phyloP scores from a whole-genome alignment of 2,329 filamentous ascomycete genomes.

The Epicoccum nigrum region DNA sequence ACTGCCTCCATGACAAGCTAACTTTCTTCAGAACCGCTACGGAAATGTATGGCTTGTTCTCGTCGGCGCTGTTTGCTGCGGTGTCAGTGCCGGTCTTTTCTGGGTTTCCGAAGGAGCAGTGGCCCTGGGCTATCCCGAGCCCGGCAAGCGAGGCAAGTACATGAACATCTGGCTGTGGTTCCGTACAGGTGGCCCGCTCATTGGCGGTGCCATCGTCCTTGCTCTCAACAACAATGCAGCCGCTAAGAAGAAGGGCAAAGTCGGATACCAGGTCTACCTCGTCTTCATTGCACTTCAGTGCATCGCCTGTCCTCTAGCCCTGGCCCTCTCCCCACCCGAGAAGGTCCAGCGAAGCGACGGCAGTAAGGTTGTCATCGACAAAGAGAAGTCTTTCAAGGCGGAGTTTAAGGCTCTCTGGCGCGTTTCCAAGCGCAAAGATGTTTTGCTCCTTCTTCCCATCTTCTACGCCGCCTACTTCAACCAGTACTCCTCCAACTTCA shows the following conservation, averaged over 20 bases:
- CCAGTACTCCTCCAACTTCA: conserved; percentile 56
- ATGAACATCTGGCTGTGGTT: conserved; percentile 59
- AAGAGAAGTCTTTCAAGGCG: conserved; percentile 48
- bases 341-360: conserved; percentile 54
- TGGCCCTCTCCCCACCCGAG: conserved; percentile 49
- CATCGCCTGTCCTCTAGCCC: conserved; percentile 46
- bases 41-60: conserved; percentile 61
- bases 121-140: conserved; percentile 58
- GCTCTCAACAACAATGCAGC: conserved; percentile 49
- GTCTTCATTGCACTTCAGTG: conserved; percentile 53
- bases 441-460: conserved; percentile 51
- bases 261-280: conserved; percentile 50
- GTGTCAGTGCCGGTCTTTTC: conserved; percentile 57
- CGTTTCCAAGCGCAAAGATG: conserved; percentile 36
- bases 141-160: conserved; percentile 55
- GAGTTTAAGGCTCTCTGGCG: conserved; percentile 49
- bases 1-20: no score
- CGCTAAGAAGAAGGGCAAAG: conserved; percentile 41
- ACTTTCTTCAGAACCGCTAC: conserved; percentile 47
- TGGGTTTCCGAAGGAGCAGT: conserved; percentile 60
- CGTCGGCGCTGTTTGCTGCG: conserved; percentile 56
- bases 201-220: conserved; percentile 56
- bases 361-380: conserved; percentile 46
- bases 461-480: conserved; percentile 56
- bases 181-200: conserved; percentile 56